Evolutionary conservation across 805 yeast species (phyloP).

Genomic region (Saturnispora hagleri): DNA sequence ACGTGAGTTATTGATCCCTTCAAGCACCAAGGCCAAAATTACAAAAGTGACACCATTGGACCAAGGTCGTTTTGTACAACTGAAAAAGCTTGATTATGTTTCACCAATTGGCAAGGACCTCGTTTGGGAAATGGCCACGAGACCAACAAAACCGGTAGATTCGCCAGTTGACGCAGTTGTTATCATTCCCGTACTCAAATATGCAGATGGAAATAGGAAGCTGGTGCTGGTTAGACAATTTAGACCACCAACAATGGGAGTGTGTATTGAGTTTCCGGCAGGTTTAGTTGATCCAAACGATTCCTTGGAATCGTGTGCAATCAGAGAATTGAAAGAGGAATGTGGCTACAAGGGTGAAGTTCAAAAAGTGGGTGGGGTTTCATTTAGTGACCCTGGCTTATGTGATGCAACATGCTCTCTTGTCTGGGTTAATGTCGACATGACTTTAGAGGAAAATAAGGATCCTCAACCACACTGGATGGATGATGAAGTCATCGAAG

Average conservation of each 20-base stretch:
- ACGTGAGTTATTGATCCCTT: slow-evolving; percentile 15
- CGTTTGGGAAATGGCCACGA: slow-evolving; percentile 86
- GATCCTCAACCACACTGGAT: slow-evolving; percentile 71
- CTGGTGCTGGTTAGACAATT: slow-evolving; percentile 76
- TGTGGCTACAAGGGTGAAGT: slow-evolving; percentile 76
- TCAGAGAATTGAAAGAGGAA: slow-evolving; percentile 83
- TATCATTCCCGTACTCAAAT: slow-evolving; percentile 56
- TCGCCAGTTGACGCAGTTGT: slow-evolving; percentile 84
- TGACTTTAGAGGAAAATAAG: slow-evolving; percentile 51
- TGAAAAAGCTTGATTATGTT: slow-evolving; percentile 56
- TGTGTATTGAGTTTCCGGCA: slow-evolving; percentile 91
- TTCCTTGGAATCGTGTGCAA: slow-evolving; percentile 66
- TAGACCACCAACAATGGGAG: slow-evolving; percentile 85
- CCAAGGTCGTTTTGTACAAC: slow-evolving; percentile 59
- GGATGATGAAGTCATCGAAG: slow-evolving; percentile 87
- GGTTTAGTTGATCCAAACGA: slow-evolving; percentile 87
- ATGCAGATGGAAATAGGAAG: slow-evolving; percentile 29
- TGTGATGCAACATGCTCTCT: slow-evolving; percentile 81
- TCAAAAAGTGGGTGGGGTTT: slow-evolving; percentile 20
- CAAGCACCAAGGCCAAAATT: slow-evolving; percentile 22
- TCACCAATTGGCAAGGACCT: slow-evolving; percentile 65
- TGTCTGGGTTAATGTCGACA: slow-evolving; percentile 71
- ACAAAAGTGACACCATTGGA: slow-evolving; percentile 26
- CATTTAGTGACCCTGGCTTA: slow-evolving; percentile 52
- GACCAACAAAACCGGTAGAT: slow-evolving; percentile 60